Conservation (phyloP, 192 early-diverging fungal genomes). For the Podila horticola region DNA sequence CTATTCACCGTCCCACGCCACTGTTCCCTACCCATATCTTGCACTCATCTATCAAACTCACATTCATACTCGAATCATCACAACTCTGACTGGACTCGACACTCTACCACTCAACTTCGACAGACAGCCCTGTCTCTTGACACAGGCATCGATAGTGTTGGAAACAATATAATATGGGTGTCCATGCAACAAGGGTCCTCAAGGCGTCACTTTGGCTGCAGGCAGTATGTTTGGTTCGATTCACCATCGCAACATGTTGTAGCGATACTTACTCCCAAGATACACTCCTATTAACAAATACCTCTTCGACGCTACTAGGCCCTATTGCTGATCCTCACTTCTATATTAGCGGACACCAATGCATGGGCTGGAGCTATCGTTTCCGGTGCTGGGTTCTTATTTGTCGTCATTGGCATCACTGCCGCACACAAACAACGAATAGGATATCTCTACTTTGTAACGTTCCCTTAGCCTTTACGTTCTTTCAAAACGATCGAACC, state of each 20-base stretch:
- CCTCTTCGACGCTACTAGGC: not conserved
- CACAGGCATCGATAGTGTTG: not conserved
- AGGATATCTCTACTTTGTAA: slow-evolving; percentile 33
- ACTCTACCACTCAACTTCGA: not conserved
- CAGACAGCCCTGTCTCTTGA: not conserved
- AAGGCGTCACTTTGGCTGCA: slow-evolving; percentile 28
- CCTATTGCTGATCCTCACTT: slow-evolving; percentile 21
- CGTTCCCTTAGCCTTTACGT: not conserved
- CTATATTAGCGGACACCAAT: slow-evolving; percentile 28
- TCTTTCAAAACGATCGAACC: not conserved
- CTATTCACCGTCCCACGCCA: too few species aligned
- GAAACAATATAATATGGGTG: not conserved
- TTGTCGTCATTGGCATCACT: slow-evolving; percentile 21
- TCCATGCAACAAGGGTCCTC: slow-evolving; percentile 11
- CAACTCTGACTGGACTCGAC: not conserved
- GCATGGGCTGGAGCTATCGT: slow-evolving; percentile 36
- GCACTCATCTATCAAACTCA: not conserved
- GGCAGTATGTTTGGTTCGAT: slow-evolving; percentile 7
- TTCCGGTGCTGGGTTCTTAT: slow-evolving; percentile 1
- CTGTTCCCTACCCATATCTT: not conserved
- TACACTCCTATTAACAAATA: not conserved
- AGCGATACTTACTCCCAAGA: too few species aligned
- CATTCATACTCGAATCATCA: not conserved
- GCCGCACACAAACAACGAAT: slow-evolving; percentile 26
- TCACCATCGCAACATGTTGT: not conserved